phyloP scores from a whole-genome alignment of 176 grass and related monocot species.

The Rhynchospora tenuis region DNA sequence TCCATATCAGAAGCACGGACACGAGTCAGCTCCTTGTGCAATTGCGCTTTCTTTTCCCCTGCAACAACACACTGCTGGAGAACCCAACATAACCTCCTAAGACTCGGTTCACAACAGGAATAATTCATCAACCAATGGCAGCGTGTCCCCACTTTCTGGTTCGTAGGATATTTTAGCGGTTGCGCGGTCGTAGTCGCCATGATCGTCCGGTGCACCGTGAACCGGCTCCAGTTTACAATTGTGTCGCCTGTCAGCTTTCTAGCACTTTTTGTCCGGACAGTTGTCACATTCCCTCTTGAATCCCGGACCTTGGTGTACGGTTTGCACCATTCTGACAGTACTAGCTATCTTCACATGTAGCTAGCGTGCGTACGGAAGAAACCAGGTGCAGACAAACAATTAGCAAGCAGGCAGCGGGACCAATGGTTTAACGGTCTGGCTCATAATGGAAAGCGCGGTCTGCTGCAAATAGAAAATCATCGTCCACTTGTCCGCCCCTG shows the following conservation, averaged over 20 bases:
- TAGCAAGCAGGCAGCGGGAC: background rate
- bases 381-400: background rate
- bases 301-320: background rate
- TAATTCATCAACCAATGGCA: background rate
- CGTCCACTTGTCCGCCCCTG: background rate
- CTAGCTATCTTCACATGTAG: background rate
- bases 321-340: background rate
- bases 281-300: background rate
- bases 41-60: background rate
- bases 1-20: background rate
- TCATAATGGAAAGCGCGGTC: background rate
- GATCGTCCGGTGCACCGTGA: background rate
- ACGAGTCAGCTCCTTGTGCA: background rate
- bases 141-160: background rate
- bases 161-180: background rate
- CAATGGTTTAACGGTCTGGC: slow-evolving; percentile 14
- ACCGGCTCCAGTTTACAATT: background rate
- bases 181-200: background rate
- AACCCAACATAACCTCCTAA: background rate
- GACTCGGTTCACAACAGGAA: background rate
- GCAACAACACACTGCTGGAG: background rate
- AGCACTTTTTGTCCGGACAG: slow-evolving; percentile 15
- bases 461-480: background rate
- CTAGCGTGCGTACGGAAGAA: background rate
- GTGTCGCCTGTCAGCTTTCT: slow-evolving; percentile 8